These are phyloP conservation scores for Myrmaecium sp. DNA, from an alignment of 2,329 filamentous ascomycete genomes.

Conservation along the genomic window DNA sequence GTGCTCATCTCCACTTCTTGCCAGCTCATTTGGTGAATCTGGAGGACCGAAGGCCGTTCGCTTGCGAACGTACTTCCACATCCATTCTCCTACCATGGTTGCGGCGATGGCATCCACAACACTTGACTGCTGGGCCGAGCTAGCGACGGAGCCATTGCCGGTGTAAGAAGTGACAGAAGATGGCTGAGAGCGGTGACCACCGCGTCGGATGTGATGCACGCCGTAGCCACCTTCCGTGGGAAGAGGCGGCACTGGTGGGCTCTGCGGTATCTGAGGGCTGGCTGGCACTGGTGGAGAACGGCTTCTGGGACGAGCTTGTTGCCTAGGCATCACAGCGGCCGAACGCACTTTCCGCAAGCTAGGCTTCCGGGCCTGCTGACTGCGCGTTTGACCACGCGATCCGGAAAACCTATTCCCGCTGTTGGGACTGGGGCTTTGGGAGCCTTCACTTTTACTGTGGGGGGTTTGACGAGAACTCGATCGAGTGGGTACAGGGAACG, in stretches of 20 bases:
- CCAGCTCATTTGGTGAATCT: constrained; percentile 34
- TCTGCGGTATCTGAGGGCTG: constrained; percentile 51
- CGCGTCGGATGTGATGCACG: constrained; percentile 23
- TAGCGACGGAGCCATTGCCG: constrained; percentile 37
- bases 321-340: constrained; percentile 54
- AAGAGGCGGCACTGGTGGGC: constrained; percentile 54
- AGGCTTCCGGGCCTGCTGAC: constrained; percentile 37
- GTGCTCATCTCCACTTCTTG: constrained; percentile 37
- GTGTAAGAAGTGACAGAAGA: constrained; percentile 45
- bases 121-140: constrained; percentile 49
- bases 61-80: constrained; percentile 78
- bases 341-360: constrained; percentile 70
- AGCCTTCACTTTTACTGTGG: constrained; percentile 55
- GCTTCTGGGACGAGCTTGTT: constrained; percentile 27
- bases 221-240: constrained; percentile 56
- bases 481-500: constrained; percentile 80
- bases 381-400: constrained; percentile 20
- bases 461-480: constrained; percentile 69
- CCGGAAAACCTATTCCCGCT: constrained; percentile 19
- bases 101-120: constrained; percentile 95
- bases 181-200: constrained; percentile 36
- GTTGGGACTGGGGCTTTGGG: constrained; percentile 55
- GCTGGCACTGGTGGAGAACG: constrained; percentile 45
- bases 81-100: constrained; percentile 96
- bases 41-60: constrained; percentile 79